Evolutionary conservation across 257 asterid species (phyloP), one percentile per base, ranked within the genome.

Genomic region (Penstemon newberryi): DNA sequence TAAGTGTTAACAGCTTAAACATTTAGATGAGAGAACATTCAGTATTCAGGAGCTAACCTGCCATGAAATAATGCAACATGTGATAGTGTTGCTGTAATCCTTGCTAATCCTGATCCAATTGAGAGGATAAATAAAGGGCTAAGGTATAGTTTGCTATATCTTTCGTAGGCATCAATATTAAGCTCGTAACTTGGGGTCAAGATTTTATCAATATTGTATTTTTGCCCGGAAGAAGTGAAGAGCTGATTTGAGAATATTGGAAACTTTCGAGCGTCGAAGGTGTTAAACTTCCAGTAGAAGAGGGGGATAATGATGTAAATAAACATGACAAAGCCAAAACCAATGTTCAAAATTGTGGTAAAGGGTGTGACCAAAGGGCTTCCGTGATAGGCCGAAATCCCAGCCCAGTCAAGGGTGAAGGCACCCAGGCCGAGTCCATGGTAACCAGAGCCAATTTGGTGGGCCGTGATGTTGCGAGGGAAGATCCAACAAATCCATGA

Each of bases 341-440:
- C 87, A 79, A 94, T 88, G 56, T 94, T 94, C 6, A 94, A 83
- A 66, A 94, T 87, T 2, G 97, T 84, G 46, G 84, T 75, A 75
- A 93, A 94, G 0, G 99, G 99, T 57, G 99, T 46, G 53, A 94
- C 99, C 49, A 94, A 75, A 0, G 99, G 99, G 81, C 99, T 94
- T 65, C 99, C 99, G 44, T 94, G 99, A 59, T 94, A 94, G 43
- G 99, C 99, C 0, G 96, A 84, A 70, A 94, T 94, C 8, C 99
- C 99, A 0, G 99, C 99, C 99, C 99, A 94, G 70, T 94, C 99
- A 2, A 94, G 92, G 37, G 97, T 94, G 84, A 94, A 91, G n/a
- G 97, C 97, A 12, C 99, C 99, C 75, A 94, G 60, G 3, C 99
- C 99, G 8, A 94, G 95, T 3, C 99, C 99, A 41, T 87, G 96